phyloP scores from a whole-genome alignment of 768 basidiomycete genomes.

The Phanerochaete sordida region DNA sequence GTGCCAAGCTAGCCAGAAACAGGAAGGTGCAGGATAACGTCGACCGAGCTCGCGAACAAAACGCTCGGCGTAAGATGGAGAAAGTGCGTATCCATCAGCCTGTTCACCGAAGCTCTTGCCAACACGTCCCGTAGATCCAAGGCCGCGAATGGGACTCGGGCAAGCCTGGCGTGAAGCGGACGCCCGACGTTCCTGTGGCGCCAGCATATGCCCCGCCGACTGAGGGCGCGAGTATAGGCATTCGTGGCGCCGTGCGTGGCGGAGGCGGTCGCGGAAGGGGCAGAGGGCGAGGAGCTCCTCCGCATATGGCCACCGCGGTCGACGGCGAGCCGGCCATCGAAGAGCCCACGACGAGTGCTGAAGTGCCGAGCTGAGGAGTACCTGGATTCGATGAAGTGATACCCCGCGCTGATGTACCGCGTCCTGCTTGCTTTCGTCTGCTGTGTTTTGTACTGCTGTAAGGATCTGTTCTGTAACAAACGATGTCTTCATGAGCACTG shows the following conservation, averaged over 20 bases:
- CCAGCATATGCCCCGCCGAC: slow-evolving; percentile 13
- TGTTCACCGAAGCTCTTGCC: neutral
- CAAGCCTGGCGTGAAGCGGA: slow-evolving; percentile 38
- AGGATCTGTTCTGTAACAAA: neutral
- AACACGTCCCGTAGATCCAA: slow-evolving; percentile 36
- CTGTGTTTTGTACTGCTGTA: neutral
- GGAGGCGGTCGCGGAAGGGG: slow-evolving; percentile 18
- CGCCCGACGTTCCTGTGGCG: slow-evolving; percentile 11
- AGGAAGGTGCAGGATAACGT: slow-evolving; percentile 69
- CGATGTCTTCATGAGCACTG: neutral
- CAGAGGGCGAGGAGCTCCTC: slow-evolving; percentile 11
- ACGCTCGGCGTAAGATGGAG: slow-evolving; percentile 79
- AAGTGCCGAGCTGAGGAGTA: neutral
- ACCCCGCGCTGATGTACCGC: neutral
- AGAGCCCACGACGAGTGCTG: neutral
- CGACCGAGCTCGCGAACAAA: slow-evolving; percentile 71
- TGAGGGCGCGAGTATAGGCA: slow-evolving; percentile 16
- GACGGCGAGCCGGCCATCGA: neutral
- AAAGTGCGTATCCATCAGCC: slow-evolving; percentile 30
- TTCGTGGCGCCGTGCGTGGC: slow-evolving; percentile 24
- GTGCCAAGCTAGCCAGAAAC: slow-evolving; percentile 49
- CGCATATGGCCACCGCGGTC: neutral
- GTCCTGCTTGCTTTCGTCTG: neutral
- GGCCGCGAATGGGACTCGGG: slow-evolving; percentile 84
- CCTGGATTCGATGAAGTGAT: neutral